phyloP scores from a whole-genome alignment of 768 basidiomycete genomes.

The Amyloporia xantha region DNA sequence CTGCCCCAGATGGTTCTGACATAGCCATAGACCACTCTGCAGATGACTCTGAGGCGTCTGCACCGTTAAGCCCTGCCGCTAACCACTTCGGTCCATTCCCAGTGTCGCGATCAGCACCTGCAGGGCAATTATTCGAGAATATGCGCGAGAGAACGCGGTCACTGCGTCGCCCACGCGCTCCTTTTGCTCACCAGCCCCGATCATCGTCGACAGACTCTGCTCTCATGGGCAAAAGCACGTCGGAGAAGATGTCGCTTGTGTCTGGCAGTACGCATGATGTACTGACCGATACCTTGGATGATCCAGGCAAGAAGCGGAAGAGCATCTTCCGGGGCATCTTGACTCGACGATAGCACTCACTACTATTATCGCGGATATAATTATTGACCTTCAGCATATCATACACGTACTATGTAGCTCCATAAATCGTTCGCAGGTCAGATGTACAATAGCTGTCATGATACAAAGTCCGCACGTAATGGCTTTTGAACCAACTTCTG shows the following conservation, averaged over 20 bases:
- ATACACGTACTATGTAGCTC: slow-evolving; percentile 7
- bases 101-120: slow-evolving; percentile 2
- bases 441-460: slow-evolving; percentile 2
- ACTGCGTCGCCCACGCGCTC: slow-evolving; percentile 7
- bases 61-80: neutral
- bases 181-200: slow-evolving; percentile 19
- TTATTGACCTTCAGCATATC: slow-evolving; percentile 2
- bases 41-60: neutral
- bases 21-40: slow-evolving; percentile 18
- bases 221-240: slow-evolving; percentile 10
- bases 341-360: slow-evolving; percentile 28
- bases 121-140: too few species aligned
- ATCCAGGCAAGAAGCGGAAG: slow-evolving; percentile 24
- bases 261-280: slow-evolving; percentile 5
- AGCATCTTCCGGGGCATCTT: slow-evolving; percentile 36
- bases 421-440: neutral
- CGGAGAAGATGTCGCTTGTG: slow-evolving; percentile 4
- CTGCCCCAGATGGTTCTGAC: slow-evolving; percentile 44
- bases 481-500: slow-evolving; percentile 42
- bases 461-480: slow-evolving; percentile 23
- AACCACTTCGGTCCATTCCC: neutral
- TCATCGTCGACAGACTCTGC: slow-evolving; percentile 24
- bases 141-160: slow-evolving; percentile 1
- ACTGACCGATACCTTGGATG: slow-evolving; percentile 12
- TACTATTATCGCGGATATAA: slow-evolving; percentile 1